Evolutionary conservation across 192 early-diverging fungal species (phyloP).

Genomic region (Backusella australiensis): DNA sequence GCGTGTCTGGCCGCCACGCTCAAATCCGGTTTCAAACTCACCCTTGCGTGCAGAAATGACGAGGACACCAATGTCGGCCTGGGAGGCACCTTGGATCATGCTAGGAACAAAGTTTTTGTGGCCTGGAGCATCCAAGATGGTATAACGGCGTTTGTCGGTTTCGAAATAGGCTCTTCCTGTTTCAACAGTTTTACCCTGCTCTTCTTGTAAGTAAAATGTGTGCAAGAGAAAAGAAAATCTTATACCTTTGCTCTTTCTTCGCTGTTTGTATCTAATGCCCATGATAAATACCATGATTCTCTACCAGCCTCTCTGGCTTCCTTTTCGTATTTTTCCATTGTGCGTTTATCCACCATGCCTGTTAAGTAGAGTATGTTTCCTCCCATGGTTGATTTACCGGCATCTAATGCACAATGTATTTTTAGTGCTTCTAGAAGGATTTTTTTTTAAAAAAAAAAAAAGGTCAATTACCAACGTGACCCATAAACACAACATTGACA

Average conservation of each 20-base stretch:
- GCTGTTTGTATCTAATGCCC: conserved; percentile 94
- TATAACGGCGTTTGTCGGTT: conserved; percentile 90
- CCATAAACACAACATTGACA: conserved; percentile 97
- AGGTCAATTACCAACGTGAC: conserved; percentile 81
- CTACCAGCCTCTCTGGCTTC: conserved; percentile 96
- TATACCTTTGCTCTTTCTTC: conserved; percentile 91
- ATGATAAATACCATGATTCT: conserved; percentile 98
- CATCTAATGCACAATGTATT: conserved; percentile 43
- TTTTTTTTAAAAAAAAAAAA: not conserved
- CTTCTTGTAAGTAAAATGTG: not conserved
- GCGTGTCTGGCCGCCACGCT: conserved; percentile 96
- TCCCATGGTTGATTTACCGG: conserved; percentile 97
- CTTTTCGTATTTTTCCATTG: conserved; percentile 98
- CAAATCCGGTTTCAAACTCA: conserved; percentile 99
- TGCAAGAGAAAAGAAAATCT: not conserved
- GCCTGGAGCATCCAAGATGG: conserved; percentile 97
- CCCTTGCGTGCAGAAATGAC: conserved; percentile 97
- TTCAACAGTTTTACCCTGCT: conserved; percentile 94
- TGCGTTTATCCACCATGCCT: conserved; percentile 98
- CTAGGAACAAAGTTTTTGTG: conserved; percentile 97
- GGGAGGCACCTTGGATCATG: conserved; percentile 94
- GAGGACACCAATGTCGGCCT: conserved; percentile 95
- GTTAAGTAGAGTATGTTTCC: conserved; percentile 93
- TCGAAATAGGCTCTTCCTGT: conserved; percentile 97
- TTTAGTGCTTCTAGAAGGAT: not conserved